Percentiles rank a stretch among this genome's conserved stretches.
Conservation (phyloP, 1,284 basidiomycete species). For the Tilletiaria anomala region DNA sequence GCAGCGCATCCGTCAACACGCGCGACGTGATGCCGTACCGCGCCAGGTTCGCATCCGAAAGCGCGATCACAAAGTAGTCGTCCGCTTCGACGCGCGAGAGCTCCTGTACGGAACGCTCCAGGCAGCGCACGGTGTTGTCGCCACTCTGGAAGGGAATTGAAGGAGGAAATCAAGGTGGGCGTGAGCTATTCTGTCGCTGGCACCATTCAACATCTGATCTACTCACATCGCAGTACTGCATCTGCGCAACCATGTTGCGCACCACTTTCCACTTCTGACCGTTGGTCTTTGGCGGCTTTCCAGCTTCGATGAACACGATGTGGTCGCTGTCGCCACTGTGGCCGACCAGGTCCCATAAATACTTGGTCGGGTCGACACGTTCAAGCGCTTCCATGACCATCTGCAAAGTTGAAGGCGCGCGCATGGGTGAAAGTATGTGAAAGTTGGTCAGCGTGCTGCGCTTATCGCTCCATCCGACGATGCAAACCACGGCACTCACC, state of each 20-base stretch:
- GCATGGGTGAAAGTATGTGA: too few species aligned
- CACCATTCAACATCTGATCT: background rate
- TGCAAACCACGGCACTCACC: too few species aligned
- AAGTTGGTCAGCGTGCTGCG: too few species aligned
- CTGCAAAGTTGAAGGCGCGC: conserved; percentile 6
- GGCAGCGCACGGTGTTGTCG: conserved; percentile 18
- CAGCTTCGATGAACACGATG: conserved; percentile 31
- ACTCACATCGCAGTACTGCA: conserved; percentile 30
- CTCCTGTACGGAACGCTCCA: conserved; percentile 16
- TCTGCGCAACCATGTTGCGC: conserved; percentile 3
- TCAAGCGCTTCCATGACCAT: conserved; percentile 40
- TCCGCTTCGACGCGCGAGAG: conserved; percentile 24
- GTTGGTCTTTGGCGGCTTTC: conserved; percentile 22
- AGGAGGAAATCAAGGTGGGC: background rate
- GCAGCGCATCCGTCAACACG: conserved; percentile 16
- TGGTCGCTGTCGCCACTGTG: conserved; percentile 36
- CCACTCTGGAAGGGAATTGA: conserved; percentile 9
- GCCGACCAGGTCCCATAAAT: conserved; percentile 36
- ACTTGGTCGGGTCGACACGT: conserved; percentile 23
- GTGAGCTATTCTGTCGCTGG: background rate
- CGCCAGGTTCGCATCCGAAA: conserved; percentile 40
- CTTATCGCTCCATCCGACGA: too few species aligned
- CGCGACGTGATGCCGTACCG: conserved; percentile 37
- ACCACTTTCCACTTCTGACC: conserved; percentile 23
- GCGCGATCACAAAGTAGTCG: conserved; percentile 40